Conservation (phyloP, 1,139 yeast genomes). For the Yamadazyma triangularis region DNA sequence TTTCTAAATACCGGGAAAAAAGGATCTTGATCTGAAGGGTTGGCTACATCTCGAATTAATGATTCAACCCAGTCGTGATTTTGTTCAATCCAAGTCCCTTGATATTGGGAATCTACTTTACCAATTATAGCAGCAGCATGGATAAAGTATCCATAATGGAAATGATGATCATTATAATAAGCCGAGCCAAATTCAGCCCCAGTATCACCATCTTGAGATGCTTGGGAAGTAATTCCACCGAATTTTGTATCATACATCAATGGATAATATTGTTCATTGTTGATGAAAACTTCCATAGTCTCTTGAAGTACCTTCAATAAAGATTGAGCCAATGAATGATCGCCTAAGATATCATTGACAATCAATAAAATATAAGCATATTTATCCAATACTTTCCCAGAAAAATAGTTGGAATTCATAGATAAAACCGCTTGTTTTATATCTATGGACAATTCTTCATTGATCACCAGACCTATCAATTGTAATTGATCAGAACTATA, state of each 20-base stretch:
- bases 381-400: constrained; percentile 70
- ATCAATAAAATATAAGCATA: constrained; percentile 68
- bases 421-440: constrained; percentile 45
- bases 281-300: constrained; percentile 47
- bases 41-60: constrained; percentile 69
- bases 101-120: constrained; percentile 47
- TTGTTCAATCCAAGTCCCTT: constrained; percentile 61
- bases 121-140: constrained; percentile 79
- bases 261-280: constrained; percentile 52
- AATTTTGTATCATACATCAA: constrained; percentile 65
- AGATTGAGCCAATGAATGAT: constrained; percentile 44
- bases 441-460: constrained; percentile 54
- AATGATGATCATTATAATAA: constrained; percentile 75
- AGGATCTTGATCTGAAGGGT: constrained; percentile 55
- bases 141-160: constrained; percentile 74
- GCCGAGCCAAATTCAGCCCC: constrained; percentile 53
- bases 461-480: constrained; percentile 49
- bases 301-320: constrained; percentile 47
- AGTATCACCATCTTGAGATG: constrained; percentile 39
- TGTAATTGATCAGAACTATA: constrained; percentile 48
- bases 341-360: constrained; percentile 54
- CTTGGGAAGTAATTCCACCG: constrained; percentile 64
- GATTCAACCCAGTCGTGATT: constrained; percentile 38
- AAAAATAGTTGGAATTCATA: constrained; percentile 51
- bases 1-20: constrained; percentile 70